Conservation (phyloP, 805 yeast species). For the Monosporozyma yasuniensis region DNA sequence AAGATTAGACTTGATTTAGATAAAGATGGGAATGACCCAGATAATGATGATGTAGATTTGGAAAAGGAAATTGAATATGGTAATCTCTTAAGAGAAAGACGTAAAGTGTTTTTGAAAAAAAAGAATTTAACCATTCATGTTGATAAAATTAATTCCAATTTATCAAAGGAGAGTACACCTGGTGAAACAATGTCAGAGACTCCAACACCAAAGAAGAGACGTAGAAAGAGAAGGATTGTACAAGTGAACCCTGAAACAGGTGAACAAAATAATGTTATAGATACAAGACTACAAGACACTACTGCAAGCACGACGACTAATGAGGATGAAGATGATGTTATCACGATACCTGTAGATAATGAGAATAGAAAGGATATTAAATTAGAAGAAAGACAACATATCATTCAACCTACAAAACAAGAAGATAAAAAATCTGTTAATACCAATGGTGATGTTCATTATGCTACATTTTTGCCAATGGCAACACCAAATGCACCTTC, state of each 20-base stretch:
- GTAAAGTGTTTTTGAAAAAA: conserved; percentile 19
- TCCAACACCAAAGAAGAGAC: not conserved
- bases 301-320: not conserved
- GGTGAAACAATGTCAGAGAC: not conserved
- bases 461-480: not conserved
- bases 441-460: not conserved
- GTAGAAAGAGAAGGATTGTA: not conserved
- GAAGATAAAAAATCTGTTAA: not conserved
- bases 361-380: not conserved
- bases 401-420: too few species aligned
- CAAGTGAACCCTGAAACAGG: not conserved
- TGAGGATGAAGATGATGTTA: not conserved
- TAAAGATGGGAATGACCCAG: conserved; percentile 2
- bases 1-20: conserved; percentile 9
- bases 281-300: not conserved
- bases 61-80: conserved; percentile 25
- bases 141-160: not conserved
- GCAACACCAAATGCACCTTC: not conserved
- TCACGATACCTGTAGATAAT: not conserved
- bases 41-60: conserved; percentile 22
- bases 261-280: not conserved
- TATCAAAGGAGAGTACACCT: not conserved
- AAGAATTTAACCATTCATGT: conserved; percentile 1
- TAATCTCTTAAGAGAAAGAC: conserved; percentile 16
- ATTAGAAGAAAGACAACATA: too few species aligned